phyloP scores from a whole-genome alignment of 2,329 filamentous ascomycete genomes.

The Didymosphaeria variabile region DNA sequence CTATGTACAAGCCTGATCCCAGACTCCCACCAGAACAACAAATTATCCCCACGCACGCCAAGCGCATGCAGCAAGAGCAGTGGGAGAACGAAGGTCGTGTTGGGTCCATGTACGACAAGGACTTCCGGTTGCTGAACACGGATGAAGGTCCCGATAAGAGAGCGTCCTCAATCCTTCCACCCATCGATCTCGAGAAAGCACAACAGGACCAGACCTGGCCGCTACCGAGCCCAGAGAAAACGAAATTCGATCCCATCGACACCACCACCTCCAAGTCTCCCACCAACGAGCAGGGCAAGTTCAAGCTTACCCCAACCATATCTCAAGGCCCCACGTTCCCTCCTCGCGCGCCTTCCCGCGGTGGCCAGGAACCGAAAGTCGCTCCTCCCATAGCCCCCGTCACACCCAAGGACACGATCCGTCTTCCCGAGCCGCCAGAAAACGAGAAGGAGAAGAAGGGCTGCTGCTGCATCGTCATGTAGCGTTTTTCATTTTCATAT shows the following conservation, averaged over 20 bases:
- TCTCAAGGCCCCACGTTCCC: slow-evolving; percentile 40
- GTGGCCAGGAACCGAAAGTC: slow-evolving; percentile 24
- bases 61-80: slow-evolving; percentile 88
- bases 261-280: slow-evolving; percentile 36
- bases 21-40: slow-evolving; percentile 94
- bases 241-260: slow-evolving; percentile 33
- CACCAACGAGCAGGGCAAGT: slow-evolving; percentile 54
- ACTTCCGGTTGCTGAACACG: slow-evolving; percentile 81
- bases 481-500: slow-evolving; percentile 42
- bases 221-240: slow-evolving; percentile 44
- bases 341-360: slow-evolving; percentile 34
- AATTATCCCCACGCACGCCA: slow-evolving; percentile 91
- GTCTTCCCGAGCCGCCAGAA: slow-evolving; percentile 65
- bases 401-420: slow-evolving; percentile 48
- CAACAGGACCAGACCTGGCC: slow-evolving; percentile 45
- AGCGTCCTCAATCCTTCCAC: slow-evolving; percentile 42
- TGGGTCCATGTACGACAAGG: slow-evolving; percentile 83
- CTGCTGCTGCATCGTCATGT: slow-evolving; percentile 81
- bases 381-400: slow-evolving; percentile 21
- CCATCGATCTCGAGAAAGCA: slow-evolving; percentile 41
- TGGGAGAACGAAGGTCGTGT: slow-evolving; percentile 93
- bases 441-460: slow-evolving; percentile 69
- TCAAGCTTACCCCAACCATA: slow-evolving; percentile 59
- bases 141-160: slow-evolving; percentile 59
- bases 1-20: slow-evolving; percentile 95